Evolutionary conservation across 495 filamentous ascomycete genomes (phyloP).

Genomic region (Parathielavia appendiculata): DNA sequence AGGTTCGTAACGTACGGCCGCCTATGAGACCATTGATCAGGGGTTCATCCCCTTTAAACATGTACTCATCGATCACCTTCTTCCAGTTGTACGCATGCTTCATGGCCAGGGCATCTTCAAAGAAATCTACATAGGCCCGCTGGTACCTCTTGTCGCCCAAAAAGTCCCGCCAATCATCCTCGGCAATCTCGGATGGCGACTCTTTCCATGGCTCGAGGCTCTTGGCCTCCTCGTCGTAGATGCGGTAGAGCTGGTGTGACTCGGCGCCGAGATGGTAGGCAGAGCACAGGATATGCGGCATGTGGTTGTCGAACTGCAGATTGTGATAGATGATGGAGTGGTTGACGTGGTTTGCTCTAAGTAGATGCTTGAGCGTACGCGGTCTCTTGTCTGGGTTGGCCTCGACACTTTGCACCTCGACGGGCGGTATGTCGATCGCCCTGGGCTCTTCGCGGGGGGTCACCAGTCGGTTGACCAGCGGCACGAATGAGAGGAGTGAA

Average conservation of each 20-base stretch:
- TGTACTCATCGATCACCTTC: slow-evolving; percentile 63
- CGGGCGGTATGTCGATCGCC: slow-evolving; percentile 60
- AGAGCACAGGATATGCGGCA: slow-evolving; percentile 77
- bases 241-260: slow-evolving; percentile 60
- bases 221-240: slow-evolving; percentile 74
- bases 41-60: slow-evolving; percentile 70
- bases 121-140: slow-evolving; percentile 85
- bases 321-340: slow-evolving; percentile 76
- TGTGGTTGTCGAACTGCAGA: slow-evolving; percentile 79
- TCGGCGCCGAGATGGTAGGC: slow-evolving; percentile 79
- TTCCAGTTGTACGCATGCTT: slow-evolving; percentile 79
- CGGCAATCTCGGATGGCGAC: slow-evolving; percentile 74
- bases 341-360: slow-evolving; percentile 88
- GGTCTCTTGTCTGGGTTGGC: slow-evolving; percentile 69
- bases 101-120: slow-evolving; percentile 77
- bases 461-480: slow-evolving; percentile 43
- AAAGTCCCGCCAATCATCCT: slow-evolving; percentile 80
- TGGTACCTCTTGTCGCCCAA: slow-evolving; percentile 76
- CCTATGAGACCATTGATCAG: slow-evolving; percentile 71
- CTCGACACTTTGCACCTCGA: slow-evolving; percentile 73
- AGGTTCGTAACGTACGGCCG: slow-evolving; percentile 56
- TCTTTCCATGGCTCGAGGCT: slow-evolving; percentile 75
- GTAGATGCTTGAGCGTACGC: slow-evolving; percentile 79
- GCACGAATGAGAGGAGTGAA: slow-evolving; percentile 46
- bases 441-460: slow-evolving; percentile 21